These are phyloP conservation scores for Ceriops decandra DNA, from an alignment of 345 rosid genomes.

Conservation along the genomic window DNA sequence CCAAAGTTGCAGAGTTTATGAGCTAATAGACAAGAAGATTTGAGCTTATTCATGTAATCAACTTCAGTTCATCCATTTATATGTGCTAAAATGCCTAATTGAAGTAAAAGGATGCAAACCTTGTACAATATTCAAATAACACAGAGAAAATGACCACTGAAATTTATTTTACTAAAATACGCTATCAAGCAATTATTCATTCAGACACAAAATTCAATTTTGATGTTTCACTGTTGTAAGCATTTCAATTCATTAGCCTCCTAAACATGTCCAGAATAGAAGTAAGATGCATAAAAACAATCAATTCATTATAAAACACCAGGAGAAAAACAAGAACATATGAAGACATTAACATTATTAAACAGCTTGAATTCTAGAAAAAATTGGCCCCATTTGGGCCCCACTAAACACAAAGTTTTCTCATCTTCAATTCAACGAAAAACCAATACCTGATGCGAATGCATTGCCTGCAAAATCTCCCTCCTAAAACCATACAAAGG, in stretches of 20 bases:
- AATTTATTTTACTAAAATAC: background rate
- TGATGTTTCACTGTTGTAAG: too few relatives aligned
- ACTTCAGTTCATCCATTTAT: background rate
- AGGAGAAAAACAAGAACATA: background rate
- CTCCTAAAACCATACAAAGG: conserved; percentile 62
- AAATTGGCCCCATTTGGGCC: too few relatives aligned
- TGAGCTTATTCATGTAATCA: background rate
- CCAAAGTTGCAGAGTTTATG: background rate
- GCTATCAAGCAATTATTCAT: background rate
- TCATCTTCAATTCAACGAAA: background rate
- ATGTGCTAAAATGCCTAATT: background rate
- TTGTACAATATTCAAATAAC: background rate
- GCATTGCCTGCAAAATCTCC: conserved; percentile 45
- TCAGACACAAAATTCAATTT: background rate
- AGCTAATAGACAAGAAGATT: background rate
- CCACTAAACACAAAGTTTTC: background rate
- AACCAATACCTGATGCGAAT: conserved; percentile 45
- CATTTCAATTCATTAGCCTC: too few relatives aligned
- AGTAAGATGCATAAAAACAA: background rate
- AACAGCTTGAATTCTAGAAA: too few relatives aligned
- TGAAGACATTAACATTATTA: conserved; percentile 1
- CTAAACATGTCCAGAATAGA: too few relatives aligned
- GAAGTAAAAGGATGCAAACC: background rate
- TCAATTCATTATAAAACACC: background rate
- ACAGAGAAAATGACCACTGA: background rate